A percentile compares a stretch with the other conserved stretches of the same genome.
phyloP scores from a whole-genome alignment of 305 asterid species.

The Fraxinus nigra region DNA sequence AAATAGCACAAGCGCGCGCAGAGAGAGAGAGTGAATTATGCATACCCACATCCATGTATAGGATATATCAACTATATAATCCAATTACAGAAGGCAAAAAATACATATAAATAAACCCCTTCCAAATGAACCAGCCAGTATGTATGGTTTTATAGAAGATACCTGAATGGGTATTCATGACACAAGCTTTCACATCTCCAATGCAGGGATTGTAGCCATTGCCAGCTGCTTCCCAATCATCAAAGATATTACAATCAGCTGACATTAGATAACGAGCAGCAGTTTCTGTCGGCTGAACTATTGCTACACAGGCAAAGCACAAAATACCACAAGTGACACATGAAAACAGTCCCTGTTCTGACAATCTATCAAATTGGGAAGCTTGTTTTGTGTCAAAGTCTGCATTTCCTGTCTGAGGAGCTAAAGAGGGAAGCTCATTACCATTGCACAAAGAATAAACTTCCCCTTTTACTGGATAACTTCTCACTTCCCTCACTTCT shows the following conservation, averaged over 20 bases:
- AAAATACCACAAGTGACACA: constrained; percentile 97
- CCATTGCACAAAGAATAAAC: constrained; percentile 39
- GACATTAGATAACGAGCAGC: constrained; percentile 68
- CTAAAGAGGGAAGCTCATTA: constrained; percentile 34
- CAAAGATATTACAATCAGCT: constrained; percentile 63
- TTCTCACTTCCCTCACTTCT: constrained; percentile 35
- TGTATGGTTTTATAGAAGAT: constrained; percentile 6
- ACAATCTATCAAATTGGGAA: constrained; percentile 46
- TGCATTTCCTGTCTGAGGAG: constrained; percentile 31
- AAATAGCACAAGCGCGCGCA: neutral
- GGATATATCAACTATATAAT: constrained; percentile 3
- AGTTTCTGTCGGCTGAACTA: constrained; percentile 75
- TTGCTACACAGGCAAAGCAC: constrained; percentile 89
- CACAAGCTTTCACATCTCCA: constrained; percentile 36
- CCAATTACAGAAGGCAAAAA: constrained; percentile 22
- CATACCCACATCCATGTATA: neutral
- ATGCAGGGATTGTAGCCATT: constrained; percentile 25
- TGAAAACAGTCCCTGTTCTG: constrained; percentile 79
- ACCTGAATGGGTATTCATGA: constrained; percentile 51
- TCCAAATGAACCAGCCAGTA: constrained; percentile 7
- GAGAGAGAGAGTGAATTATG: neutral
- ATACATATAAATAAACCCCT: neutral
- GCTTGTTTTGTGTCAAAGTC: constrained; percentile 38
- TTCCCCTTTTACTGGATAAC: constrained; percentile 31
- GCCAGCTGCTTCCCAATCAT: constrained; percentile 47